Evolutionary conservation across 805 yeast species (phyloP).

Genomic region (Citeromyces matritensis): DNA sequence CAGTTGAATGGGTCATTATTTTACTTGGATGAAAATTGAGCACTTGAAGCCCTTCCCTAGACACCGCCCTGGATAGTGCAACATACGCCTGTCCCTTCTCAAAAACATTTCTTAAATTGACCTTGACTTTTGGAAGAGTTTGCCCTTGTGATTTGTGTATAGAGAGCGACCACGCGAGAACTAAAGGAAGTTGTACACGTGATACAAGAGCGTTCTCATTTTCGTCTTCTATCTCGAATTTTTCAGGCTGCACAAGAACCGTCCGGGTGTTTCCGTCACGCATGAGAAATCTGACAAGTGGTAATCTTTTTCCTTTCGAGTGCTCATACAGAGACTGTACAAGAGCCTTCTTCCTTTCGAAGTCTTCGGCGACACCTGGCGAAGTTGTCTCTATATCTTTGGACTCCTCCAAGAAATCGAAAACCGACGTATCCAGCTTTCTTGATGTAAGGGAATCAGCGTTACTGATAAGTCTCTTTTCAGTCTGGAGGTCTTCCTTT

Average conservation of each 20-base stretch:
- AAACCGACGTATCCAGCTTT: constrained; percentile 27
- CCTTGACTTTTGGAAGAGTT: constrained; percentile 55
- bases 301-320: constrained; percentile 37
- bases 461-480: constrained; percentile 8
- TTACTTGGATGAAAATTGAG: constrained; percentile 48
- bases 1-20: constrained; percentile 60
- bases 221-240: constrained; percentile 71
- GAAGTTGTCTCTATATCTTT: constrained; percentile 1
- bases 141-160: constrained; percentile 83
- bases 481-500: constrained; percentile 5
- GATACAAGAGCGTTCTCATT: constrained; percentile 51
- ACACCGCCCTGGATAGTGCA: constrained; percentile 66
- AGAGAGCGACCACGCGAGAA: constrained; percentile 72
- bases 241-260: constrained; percentile 70
- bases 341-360: constrained; percentile 30
- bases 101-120: constrained; percentile 50
- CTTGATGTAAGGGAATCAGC: constrained; percentile 6
- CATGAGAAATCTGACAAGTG: constrained; percentile 63
- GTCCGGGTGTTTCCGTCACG: constrained; percentile 62
- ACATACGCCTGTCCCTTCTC: constrained; percentile 81
- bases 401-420: constrained; percentile 24
- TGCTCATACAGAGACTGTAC: constrained; percentile 24
- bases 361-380: constrained; percentile 11
- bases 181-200: constrained; percentile 55
- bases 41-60: constrained; percentile 73